Evolutionary conservation across 805 yeast genomes (phyloP), one percentile per base, ranked within the genome.

Genomic region (Kodamaea kaohsiungensis): DNA sequence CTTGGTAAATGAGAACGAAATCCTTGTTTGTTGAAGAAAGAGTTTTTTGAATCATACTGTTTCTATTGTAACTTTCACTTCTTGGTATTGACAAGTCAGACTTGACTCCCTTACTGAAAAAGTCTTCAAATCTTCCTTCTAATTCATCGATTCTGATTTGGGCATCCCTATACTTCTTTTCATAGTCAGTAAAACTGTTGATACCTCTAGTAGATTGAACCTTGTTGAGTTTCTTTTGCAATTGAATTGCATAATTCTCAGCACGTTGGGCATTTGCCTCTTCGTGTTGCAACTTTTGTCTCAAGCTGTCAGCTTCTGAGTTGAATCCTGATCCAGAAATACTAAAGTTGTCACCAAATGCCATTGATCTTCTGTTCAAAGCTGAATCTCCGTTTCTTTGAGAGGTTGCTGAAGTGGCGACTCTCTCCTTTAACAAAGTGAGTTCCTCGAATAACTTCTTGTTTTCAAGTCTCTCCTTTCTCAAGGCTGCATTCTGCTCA

Each of bases 361-460:
- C 49, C 16, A 42, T 19, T 8, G 22, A 56, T 58, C 22, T 56
- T 51, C 43, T 73, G 2, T 76, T 77, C 12, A 69, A 57, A 7
- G 73, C 71, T 43, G 72, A 49, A 1, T 77, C 72, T 3, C 39
- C 48, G 16, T 27, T 46, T 35, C 74, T 61, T 53, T 75, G 58
- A 56, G 62, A 59, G 56, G 50, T 63, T 64, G 15, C 60, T 55
- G 51, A 62, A n/a, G 86, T 77, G 1, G 87, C 86, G n/a, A 85
- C 65, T 60, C 89, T 77, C 1, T 86, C 80, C 59, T 86, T 87
- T 12, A 88, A 67, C 60, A 87, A 70, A 33, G 79, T 77, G 50
- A 86, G 62, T 55, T 87, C 90, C 46, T 87, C 84, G 19, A 75
- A 70, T 45, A 86, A 65, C 55, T 69, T 79, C 66, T 61, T 74